Evolutionary conservation across 2,329 filamentous ascomycete genomes (phyloP), one percentile per base, ranked within the genome.

Genomic region (Paecilomyces formosus): DNA sequence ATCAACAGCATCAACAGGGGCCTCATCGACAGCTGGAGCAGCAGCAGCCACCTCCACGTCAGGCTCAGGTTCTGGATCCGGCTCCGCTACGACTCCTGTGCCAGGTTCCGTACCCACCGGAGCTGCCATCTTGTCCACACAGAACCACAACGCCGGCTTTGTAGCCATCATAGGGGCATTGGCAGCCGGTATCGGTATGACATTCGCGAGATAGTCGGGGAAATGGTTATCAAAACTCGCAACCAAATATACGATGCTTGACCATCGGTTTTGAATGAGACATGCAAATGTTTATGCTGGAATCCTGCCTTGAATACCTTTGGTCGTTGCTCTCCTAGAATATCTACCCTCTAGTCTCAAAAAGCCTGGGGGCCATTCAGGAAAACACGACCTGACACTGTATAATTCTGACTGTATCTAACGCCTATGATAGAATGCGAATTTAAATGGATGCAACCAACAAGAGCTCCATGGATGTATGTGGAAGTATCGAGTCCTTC

Each of bases 111-210:
- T 31, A 9, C 30, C 39, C 18, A 65, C 62, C 24, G 62, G 58
- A 22, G 65, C 60, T 26, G 71, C 68, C 54, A 55, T 58, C 3
- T 39, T 66, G 0, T 24, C 57, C 30, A 58, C 62, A 12, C 67
- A 64, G 30, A 60, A 55, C 57, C 67, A 64, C 22, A 67, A 69
- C 26, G 59, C 63, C 26, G 62, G 67, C 21, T 58, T 71, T 24
- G 52, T 72, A 57, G 71, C 68, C n/a, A 67, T 64, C 54, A 64
- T 66, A 13, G 71, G 67, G 49, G 68, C 62, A 39, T 67, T 67
- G 26, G 72, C 68, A 2, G 61, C 64, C 5, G 65, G 71, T 55
- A 71, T 55, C 54, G 60, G 56, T n/a, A 54, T 62, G 55, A 39
- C 26, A 26, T 53, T 62, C 45, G 54, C 54, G n/a, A 55, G n/a